Evolutionary conservation across 352 stramenopile genomes (phyloP), one percentile per base, ranked within the genome.

Genomic region (Pythium dissimile): DNA sequence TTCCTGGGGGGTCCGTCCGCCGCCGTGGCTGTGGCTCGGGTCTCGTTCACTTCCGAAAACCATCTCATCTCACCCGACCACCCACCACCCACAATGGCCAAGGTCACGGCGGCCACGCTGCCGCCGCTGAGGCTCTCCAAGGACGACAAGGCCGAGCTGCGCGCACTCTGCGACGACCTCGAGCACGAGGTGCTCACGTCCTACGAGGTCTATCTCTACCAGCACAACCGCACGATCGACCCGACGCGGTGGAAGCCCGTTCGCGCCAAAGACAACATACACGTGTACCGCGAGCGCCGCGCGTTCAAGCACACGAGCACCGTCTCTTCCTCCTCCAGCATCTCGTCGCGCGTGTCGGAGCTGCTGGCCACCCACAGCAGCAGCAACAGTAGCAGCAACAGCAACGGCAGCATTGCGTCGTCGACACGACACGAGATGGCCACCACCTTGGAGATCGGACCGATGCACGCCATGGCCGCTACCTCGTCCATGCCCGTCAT

Each of bases 201-300:
- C 18, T 83, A 83, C 53, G 73, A 83, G 34, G 62, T 71, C 6
- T 80, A 68, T 21, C 35, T 71, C 11, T 74, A 73, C 64, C 31
- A 5, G 7, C 32, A 62, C 32, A 48, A 59, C 9, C 66, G 62
- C 12, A 50, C 59, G 15, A 61, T 84, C n/a, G 62, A 77, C 47
- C 39, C 20, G 21, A 47, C 62, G 10, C 66, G 64, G 4, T 84
- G 71, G 73, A 80, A 80, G 50, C 48, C 67, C 30, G 30, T 63
- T 23, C 35, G 38, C 1, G 38, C 45, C 13, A 51, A 63, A 32
- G 54, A 55, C 35, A 45, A 54, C 37, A 59, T 80, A 31, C 44
- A 68, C 20, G 71, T 80, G 18, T 85, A 73, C 55, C 47, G 60
- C n/a, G 68, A 80, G 37, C 71, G 79, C 73, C 49, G 45, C 35